These are phyloP conservation scores for Yamadazyma endophytica DNA, from an alignment of 805 yeast genomes.

Conservation along the genomic window DNA sequence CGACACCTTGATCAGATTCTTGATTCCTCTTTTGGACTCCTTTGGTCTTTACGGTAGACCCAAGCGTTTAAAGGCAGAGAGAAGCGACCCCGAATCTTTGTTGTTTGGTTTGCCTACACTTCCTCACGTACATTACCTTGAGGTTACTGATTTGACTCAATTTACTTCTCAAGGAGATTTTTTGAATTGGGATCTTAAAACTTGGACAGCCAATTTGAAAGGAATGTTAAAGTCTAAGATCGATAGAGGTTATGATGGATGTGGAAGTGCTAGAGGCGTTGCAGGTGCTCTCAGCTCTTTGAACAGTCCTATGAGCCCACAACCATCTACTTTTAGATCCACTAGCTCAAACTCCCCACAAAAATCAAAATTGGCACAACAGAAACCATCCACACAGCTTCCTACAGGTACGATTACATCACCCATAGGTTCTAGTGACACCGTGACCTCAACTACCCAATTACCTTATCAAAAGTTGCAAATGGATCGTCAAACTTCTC, in stretches of 20 bases:
- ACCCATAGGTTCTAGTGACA: not conserved
- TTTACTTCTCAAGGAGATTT: constrained; percentile 18
- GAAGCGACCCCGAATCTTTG: constrained; percentile 36
- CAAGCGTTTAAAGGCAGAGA: constrained; percentile 37
- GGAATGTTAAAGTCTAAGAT: constrained; percentile 29
- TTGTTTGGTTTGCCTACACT: constrained; percentile 43
- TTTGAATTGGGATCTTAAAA: constrained; percentile 33
- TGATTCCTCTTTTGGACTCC: constrained; percentile 37
- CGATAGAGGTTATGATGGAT: constrained; percentile 60
- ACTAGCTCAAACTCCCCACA: constrained; percentile 3
- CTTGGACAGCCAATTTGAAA: constrained; percentile 31
- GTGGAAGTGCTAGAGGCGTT: constrained; percentile 66
- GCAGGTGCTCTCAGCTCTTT: constrained; percentile 57
- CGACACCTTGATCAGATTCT: constrained; percentile 43
- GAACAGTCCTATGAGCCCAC: constrained; percentile 27
- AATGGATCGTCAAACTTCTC: constrained; percentile 1
- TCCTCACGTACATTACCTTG: constrained; percentile 41
- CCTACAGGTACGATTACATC: not conserved
- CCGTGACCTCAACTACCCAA: constrained; percentile 1
- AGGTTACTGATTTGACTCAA: constrained; percentile 24
- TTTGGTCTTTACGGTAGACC: constrained; percentile 47
- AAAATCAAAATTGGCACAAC: not conserved
- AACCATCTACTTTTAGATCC: constrained; percentile 4
- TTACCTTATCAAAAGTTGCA: not conserved
- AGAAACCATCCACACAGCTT: not conserved